Evolutionary conservation across 495 filamentous ascomycete genomes (phyloP).

Genomic region (Lasiosphaeris hirsuta): DNA sequence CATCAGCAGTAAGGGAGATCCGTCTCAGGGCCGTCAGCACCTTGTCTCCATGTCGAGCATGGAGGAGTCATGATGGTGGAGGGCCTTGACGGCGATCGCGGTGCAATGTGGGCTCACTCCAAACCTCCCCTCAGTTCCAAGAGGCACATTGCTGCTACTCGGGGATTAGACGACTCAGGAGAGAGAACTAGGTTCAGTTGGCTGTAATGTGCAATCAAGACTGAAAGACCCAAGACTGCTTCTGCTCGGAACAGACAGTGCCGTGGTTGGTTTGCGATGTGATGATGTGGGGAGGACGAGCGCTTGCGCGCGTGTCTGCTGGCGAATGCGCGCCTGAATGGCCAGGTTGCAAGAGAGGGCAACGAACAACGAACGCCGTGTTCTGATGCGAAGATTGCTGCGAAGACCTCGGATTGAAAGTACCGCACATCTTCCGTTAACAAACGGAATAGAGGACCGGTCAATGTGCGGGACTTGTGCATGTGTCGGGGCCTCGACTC

Average conservation of each 20-base stretch:
- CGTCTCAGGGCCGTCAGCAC: slow-evolving; percentile 6
- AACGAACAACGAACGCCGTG: neutral
- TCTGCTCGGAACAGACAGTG: no score
- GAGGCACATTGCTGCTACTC: neutral
- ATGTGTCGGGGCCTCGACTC: no score
- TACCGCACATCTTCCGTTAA: neutral
- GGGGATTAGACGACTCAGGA: neutral
- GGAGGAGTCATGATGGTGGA: neutral
- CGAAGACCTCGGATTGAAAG: neutral
- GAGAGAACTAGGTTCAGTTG: neutral
- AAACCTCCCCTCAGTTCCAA: neutral
- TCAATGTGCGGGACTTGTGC: no score
- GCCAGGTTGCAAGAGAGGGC: slow-evolving; percentile 1
- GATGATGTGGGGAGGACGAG: slow-evolving; percentile 23
- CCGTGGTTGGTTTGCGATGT: neutral
- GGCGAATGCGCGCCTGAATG: slow-evolving; percentile 9
- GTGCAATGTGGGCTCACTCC: no score
- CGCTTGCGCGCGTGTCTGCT: slow-evolving; percentile 20
- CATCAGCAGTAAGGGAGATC: neutral
- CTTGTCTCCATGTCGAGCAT: slow-evolving; percentile 4
- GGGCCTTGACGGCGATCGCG: neutral
- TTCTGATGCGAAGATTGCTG: no score
- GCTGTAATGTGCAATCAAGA: no score
- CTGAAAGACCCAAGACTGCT: no score
- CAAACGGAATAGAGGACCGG: no score